Evolutionary conservation across 2,329 filamentous ascomycete species (phyloP), one percentile per base, ranked within the genome.

Genomic region (Fusarium annulatum): DNA sequence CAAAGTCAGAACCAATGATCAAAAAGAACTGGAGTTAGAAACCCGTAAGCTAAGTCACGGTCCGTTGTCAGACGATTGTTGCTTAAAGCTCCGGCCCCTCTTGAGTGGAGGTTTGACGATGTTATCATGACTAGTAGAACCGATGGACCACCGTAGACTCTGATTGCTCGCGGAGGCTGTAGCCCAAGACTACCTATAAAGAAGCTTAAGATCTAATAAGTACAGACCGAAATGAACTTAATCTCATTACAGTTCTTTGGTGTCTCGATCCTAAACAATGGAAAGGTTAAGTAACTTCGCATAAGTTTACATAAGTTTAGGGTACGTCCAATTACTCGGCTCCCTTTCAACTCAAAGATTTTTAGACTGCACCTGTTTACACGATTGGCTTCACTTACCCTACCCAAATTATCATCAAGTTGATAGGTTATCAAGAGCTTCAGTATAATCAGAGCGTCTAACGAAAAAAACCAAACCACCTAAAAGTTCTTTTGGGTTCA

Each of bases 61-160:
- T 64, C 45, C 34, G 36, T 58, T 26, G 46, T 53, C 33, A n/a
- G 33, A 39, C 10, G 34, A 23, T 30, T 38, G 19, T 30, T 57
- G n/a, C 51, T 57, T 34, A 9, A 23, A 26, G 30, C 19, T 64
- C 52, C 19, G 19, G 42, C 41, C 26, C 51, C 59, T 53, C 41
- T 53, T 33, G 23, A 58, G 51, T 64, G 67, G 58, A 69, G 51
- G 58, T 46, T 51, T 67, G 14, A 36, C 18, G 23, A 41, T 34
- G 15, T 21, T 52, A 42, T 59, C 30, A 49, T 69, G 59, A 53
- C 58, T 58, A 69, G 65, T 48, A 43, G 41, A 26, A 21, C 42
- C 26, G 42, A 68, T 18, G 26, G 34, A 49, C 48, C 48, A 68
- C 64, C 38, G 9, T 19, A 21, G 48, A 55, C 33, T 43, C 46